Conservation (phyloP, 228 moss, liverwort and hornwort species). For the Sphagnum fallax region DNA sequence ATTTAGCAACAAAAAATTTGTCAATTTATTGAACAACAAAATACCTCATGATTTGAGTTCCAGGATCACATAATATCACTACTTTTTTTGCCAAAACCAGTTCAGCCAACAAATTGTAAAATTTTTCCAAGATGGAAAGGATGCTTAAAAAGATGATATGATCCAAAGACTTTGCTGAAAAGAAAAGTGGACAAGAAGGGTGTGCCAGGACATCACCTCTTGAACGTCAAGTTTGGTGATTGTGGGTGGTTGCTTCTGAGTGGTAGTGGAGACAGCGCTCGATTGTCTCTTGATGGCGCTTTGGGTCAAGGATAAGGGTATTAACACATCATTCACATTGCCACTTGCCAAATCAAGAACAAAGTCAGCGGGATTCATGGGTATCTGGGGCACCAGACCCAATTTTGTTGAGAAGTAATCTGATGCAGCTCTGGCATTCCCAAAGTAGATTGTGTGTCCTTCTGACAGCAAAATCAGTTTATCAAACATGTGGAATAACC, state of each 20-base stretch:
- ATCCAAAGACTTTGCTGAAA: not conserved
- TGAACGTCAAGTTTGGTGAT: no score
- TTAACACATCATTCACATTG: constrained; percentile 51
- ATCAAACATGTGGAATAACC: constrained; percentile 75
- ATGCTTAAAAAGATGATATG: not conserved
- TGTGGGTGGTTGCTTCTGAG: not conserved
- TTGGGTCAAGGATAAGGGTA: constrained; percentile 26
- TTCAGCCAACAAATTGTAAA: not conserved
- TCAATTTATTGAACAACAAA: no score
- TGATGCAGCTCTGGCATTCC: constrained; percentile 45
- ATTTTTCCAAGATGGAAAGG: not conserved
- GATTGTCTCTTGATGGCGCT: constrained; percentile 18
- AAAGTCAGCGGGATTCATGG: constrained; percentile 87
- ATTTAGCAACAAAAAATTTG: not conserved
- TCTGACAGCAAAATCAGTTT: constrained; percentile 79
- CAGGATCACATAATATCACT: not conserved
- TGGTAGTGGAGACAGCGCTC: constrained; percentile 10
- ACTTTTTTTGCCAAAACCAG: not conserved
- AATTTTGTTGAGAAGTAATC: constrained; percentile 43
- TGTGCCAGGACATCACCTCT: no score
- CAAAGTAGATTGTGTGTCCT: constrained; percentile 66
- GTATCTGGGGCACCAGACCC: constrained; percentile 52
- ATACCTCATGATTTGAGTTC: not conserved
- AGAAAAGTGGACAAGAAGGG: no score
- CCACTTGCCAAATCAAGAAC: constrained; percentile 84